These are phyloP conservation scores for Kluyveromyces nonfermentans DNA, from an alignment of 805 yeast genomes.

Conservation along the genomic window DNA sequence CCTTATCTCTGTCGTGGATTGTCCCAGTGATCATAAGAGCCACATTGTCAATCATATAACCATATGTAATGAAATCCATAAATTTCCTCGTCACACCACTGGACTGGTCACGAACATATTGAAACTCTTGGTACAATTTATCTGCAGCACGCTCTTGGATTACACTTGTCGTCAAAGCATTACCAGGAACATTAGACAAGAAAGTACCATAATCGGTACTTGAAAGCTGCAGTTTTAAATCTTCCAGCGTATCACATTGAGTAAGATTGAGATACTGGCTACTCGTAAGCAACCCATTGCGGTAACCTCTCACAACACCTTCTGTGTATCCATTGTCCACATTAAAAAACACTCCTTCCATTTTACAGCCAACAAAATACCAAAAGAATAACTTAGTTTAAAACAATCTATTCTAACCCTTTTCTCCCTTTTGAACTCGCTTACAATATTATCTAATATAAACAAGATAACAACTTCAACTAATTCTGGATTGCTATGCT, in stretches of 20 bases:
- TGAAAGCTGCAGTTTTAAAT: slow-evolving; percentile 83
- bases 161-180: slow-evolving; percentile 72
- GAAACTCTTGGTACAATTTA: slow-evolving; percentile 74
- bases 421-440: background rate
- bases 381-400: background rate
- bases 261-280: slow-evolving; percentile 86
- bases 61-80: slow-evolving; percentile 87
- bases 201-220: slow-evolving; percentile 95
- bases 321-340: slow-evolving; percentile 86
- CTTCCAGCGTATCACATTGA: slow-evolving; percentile 93
- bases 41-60: slow-evolving; percentile 97
- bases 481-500: too few relatives aligned
- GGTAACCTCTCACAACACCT: slow-evolving; percentile 90
- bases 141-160: slow-evolving; percentile 71
- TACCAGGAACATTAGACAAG: slow-evolving; percentile 66
- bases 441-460: too few relatives aligned
- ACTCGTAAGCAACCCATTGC: slow-evolving; percentile 65
- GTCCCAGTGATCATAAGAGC: slow-evolving; percentile 95
- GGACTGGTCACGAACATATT: slow-evolving; percentile 76
- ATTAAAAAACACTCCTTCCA: slow-evolving; percentile 94
- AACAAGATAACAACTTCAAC: too few relatives aligned
- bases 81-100: slow-evolving; percentile 71
- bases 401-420: background rate
- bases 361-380: slow-evolving; percentile 19
- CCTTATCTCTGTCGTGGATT: slow-evolving; percentile 84